Evolutionary conservation across 352 stramenopile genomes (phyloP), one percentile per base, ranked within the genome.

Genomic region (Aphanomyces cochlioides): DNA sequence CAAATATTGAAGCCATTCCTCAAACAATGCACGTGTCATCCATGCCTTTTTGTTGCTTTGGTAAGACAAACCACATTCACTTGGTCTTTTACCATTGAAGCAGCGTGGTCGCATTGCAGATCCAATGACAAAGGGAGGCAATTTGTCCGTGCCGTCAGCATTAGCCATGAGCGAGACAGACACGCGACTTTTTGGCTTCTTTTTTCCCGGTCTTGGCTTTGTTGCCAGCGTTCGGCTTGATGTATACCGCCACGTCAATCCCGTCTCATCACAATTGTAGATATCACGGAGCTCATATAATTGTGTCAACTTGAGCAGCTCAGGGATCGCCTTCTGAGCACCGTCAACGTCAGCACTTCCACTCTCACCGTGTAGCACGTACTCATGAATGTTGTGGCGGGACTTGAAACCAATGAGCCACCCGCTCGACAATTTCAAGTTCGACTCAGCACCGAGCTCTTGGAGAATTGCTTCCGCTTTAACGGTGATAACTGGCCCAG

Each of bases 181-280:
- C 7, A 66, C 6, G 8, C 57, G 57, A 15, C 7, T 45, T 36
- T 66, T 66, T 41, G 7, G 8, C 7, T 66, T 7, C 41, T 66
- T 66, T n/a, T n/a, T 7, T 15, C 41, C 41, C 15, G 8, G 8
- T 48, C 8, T 15, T 15, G 8, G 8, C 15, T 15, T 48, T 48
- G 8, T 48, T 15, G 43, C 8, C 15, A 48, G 8, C 43, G 43
- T 15, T 48, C 8, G 8, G 8, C 8, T 48, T 48, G 43, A 48
- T 48, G 8, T 15, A 15, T 48, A 15, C 8, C 43, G 15, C 37
- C 69, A 75, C 41, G 63, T 67, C 34, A 61, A 67, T 1, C 47
- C 59, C 5, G 47, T 73, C 47, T 73, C 65, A 19, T 75, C 56
- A 17, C 72, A 63, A 5, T 75, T 75, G 72, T 60, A 73, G 28